phyloP scores from a whole-genome alignment of 2,329 filamentous ascomycete species.

The Pseudopithomyces chartarum region DNA sequence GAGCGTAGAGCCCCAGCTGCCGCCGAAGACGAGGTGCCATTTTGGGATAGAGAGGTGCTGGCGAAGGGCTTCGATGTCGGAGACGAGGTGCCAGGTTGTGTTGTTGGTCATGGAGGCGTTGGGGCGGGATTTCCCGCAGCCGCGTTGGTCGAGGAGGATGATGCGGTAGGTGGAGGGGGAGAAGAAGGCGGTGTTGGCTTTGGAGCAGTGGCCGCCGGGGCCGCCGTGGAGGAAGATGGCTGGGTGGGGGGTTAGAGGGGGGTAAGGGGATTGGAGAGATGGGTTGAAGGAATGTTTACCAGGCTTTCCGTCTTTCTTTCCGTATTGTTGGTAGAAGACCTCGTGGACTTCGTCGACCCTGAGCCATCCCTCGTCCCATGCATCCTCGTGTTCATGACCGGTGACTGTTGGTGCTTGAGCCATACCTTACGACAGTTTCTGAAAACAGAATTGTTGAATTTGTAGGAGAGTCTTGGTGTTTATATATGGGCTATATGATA shows the following conservation, averaged over 20 bases:
- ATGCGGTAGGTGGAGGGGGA: conserved; percentile 51
- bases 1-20: conserved; percentile 55
- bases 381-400: conserved; percentile 4
- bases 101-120: conserved; percentile 49
- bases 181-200: conserved; percentile 49
- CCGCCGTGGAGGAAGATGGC: conserved; percentile 54
- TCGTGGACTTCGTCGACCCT: conserved; percentile 42
- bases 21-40: conserved; percentile 53
- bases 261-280: not conserved
- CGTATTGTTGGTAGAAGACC: conserved; percentile 48
- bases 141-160: conserved; percentile 55
- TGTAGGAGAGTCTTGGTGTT: too few species aligned
- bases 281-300: conserved; percentile 23
- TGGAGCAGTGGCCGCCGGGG: conserved; percentile 46
- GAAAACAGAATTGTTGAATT: not conserved
- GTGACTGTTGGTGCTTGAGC: not conserved
- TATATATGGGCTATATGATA: too few species aligned
- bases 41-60: conserved; percentile 48
- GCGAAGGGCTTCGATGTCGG: conserved; percentile 53
- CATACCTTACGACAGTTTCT: not conserved
- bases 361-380: conserved; percentile 25
- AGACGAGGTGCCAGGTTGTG: conserved; percentile 51
- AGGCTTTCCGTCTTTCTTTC: conserved; percentile 45
- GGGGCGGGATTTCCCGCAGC: conserved; percentile 51
- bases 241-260: conserved; percentile 7